phyloP scores from a whole-genome alignment of 1,139 yeast genomes.

The Citeromyces hawaiiensis region DNA sequence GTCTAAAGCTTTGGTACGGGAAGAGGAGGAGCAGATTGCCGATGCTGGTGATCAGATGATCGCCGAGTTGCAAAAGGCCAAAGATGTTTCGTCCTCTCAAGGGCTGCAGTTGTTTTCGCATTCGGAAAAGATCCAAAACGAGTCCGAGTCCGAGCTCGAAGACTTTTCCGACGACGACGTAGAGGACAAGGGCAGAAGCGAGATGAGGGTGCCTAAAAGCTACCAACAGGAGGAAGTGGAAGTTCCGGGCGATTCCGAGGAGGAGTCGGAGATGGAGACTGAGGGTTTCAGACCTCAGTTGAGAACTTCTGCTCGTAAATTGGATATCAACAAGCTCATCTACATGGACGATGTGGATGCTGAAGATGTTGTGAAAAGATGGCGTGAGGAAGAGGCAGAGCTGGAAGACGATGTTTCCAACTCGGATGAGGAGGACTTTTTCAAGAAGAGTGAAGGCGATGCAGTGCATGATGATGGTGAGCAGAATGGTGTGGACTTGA shows the following conservation, averaged over 20 bases:
- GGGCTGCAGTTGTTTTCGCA: slow-evolving; percentile 64
- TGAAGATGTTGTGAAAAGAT: slow-evolving; percentile 58
- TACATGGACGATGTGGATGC: slow-evolving; percentile 73
- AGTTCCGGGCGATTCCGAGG: slow-evolving; percentile 26
- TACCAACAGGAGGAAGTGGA: slow-evolving; percentile 22
- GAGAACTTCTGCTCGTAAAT: slow-evolving; percentile 28
- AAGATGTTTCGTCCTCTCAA: slow-evolving; percentile 48
- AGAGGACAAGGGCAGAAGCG: slow-evolving; percentile 39
- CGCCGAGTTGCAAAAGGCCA: slow-evolving; percentile 63
- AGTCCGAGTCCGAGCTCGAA: slow-evolving; percentile 24
- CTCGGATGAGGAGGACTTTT: slow-evolving; percentile 38
- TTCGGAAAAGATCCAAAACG: slow-evolving; percentile 25
- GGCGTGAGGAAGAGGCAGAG: slow-evolving; percentile 45
- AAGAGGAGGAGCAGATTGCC: slow-evolving; percentile 36
- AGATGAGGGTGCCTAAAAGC: slow-evolving; percentile 45
- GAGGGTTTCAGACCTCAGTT: slow-evolving; percentile 20
- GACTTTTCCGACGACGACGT: slow-evolving; percentile 15
- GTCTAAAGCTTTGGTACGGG: slow-evolving; percentile 20
- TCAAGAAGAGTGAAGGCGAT: slow-evolving; percentile 33
- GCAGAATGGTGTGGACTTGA: slow-evolving; percentile 26
- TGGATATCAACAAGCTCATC: slow-evolving; percentile 74
- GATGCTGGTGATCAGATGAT: slow-evolving; percentile 65
- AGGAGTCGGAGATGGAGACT: slow-evolving; percentile 28
- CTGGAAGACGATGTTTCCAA: slow-evolving; percentile 17
- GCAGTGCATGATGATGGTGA: slow-evolving; percentile 13